Percentiles rank a stretch among this genome's conserved stretches.
Evolutionary conservation across 140 eudicot species (phyloP).

Genomic region (Erigeron philadelphicus): DNA sequence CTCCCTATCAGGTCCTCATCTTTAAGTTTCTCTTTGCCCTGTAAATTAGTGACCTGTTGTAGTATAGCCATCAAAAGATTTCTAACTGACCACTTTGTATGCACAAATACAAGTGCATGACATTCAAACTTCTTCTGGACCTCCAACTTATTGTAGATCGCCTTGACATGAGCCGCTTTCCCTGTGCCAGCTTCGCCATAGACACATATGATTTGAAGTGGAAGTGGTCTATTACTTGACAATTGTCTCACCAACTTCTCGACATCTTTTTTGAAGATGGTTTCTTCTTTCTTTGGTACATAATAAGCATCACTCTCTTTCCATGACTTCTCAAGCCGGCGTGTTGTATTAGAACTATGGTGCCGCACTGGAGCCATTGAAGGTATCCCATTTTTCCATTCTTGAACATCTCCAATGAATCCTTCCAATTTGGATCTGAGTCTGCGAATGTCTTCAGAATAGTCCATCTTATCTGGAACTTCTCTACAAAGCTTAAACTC

Average conservation of each 20-base stretch:
- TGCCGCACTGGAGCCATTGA: slow-evolving; percentile 13
- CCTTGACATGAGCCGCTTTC: slow-evolving; percentile 31
- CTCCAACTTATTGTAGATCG: slow-evolving; percentile 30
- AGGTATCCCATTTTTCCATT: slow-evolving; percentile 19
- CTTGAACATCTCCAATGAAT: slow-evolving; percentile 23
- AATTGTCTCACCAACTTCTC: slow-evolving; percentile 24
- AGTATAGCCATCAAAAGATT: slow-evolving; percentile 26
- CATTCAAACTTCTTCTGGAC: slow-evolving; percentile 25
- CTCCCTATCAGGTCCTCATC: slow-evolving; percentile 26
- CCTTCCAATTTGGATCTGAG: slow-evolving; percentile 18
- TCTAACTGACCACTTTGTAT: slow-evolving; percentile 15
- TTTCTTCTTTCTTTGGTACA: slow-evolving; percentile 27
- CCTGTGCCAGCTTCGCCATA: slow-evolving; percentile 32
- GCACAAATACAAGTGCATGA: slow-evolving; percentile 16
- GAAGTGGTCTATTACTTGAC: slow-evolving; percentile 15
- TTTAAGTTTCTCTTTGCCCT: slow-evolving; percentile 25
- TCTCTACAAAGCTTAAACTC: slow-evolving; percentile 34
- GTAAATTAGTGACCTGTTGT: slow-evolving; percentile 26
- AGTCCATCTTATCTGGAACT: slow-evolving; percentile 22
- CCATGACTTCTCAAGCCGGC: slow-evolving; percentile 23
- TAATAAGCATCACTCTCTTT: slow-evolving; percentile 23
- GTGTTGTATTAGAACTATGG: slow-evolving; percentile 8
- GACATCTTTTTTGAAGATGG: slow-evolving; percentile 29
- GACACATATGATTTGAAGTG: slow-evolving; percentile 25
- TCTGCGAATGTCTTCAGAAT: slow-evolving; percentile 11